A percentile compares a stretch with the other conserved stretches of the same genome.
phyloP scores from a whole-genome alignment of 371 early-diverging fungal genomes.

The Mortierella sp. region DNA sequence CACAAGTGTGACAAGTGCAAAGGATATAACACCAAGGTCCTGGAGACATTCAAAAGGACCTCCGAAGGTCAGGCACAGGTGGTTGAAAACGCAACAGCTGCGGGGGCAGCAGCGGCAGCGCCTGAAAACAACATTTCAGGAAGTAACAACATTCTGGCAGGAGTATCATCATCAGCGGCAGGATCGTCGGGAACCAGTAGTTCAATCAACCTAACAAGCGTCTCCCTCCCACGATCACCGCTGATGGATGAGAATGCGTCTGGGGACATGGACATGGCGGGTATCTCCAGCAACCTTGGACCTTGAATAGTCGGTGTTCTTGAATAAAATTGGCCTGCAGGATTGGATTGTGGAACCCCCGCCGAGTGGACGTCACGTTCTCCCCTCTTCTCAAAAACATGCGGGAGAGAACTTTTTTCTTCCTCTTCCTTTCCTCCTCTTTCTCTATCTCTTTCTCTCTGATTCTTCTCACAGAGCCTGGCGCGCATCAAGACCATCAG shows the following conservation, averaged over 20 bases:
- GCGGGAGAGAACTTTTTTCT: not conserved
- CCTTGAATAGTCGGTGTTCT: slow-evolving; percentile 7
- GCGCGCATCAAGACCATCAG: slow-evolving; percentile 7
- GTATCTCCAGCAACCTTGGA: slow-evolving; percentile 41
- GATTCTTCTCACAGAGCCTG: not conserved
- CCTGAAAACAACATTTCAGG: slow-evolving; percentile 42
- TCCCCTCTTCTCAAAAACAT: too few relatives aligned
- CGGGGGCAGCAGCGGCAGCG: slow-evolving; percentile 19
- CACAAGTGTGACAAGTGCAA: slow-evolving; percentile 92
- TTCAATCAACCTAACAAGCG: slow-evolving; percentile 2
- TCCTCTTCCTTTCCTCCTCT: not conserved
- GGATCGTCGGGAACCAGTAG: not conserved
- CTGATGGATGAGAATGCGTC: slow-evolving; percentile 47
- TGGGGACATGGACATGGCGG: slow-evolving; percentile 39
- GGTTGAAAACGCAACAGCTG: slow-evolving; percentile 33
- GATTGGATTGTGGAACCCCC: too few relatives aligned
- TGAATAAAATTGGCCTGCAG: slow-evolving; percentile 2
- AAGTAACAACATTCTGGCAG: slow-evolving; percentile 17
- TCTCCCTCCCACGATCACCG: slow-evolving; percentile 17
- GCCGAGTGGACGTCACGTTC: too few relatives aligned
- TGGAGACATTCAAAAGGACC: slow-evolving; percentile 66
- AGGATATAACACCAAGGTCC: slow-evolving; percentile 92
- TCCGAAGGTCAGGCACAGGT: slow-evolving; percentile 32
- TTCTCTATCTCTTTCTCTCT: not conserved
- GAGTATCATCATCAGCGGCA: not conserved